Conservation (phyloP, 1,284 basidiomycete genomes). For the Sporisorium graminicola region DNA sequence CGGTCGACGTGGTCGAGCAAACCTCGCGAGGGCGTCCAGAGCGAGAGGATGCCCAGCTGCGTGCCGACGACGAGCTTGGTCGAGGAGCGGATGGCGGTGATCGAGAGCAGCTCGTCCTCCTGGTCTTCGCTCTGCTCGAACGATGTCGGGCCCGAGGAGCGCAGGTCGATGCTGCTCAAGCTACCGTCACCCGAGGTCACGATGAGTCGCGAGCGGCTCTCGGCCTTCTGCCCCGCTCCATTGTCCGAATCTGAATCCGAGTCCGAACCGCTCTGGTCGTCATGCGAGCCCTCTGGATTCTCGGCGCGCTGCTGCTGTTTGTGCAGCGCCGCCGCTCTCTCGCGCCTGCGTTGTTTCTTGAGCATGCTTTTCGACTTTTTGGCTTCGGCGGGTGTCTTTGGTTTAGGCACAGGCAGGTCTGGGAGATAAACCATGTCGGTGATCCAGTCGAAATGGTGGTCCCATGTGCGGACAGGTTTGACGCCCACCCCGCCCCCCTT, state of each 20-base stretch:
- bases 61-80: slow-evolving; percentile 89
- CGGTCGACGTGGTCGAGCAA: slow-evolving; percentile 94
- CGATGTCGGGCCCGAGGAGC: slow-evolving; percentile 72
- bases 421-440: slow-evolving; percentile 84
- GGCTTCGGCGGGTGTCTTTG: slow-evolving; percentile 20
- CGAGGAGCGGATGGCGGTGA: slow-evolving; percentile 83
- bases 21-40: slow-evolving; percentile 87
- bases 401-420: slow-evolving; percentile 45
- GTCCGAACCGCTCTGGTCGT: not conserved
- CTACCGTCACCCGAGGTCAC: slow-evolving; percentile 83
- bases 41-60: slow-evolving; percentile 87
- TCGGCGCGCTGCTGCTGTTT: not conserved
- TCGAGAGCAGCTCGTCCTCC: slow-evolving; percentile 90
- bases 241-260: slow-evolving; percentile 12
- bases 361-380: slow-evolving; percentile 33
- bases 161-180: slow-evolving; percentile 83
- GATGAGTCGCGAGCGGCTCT: slow-evolving; percentile 53
- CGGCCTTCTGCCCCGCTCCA: not conserved
- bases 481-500: slow-evolving; percentile 64
- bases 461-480: slow-evolving; percentile 76
- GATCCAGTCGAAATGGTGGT: slow-evolving; percentile 94
- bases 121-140: slow-evolving; percentile 87
- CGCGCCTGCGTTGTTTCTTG: slow-evolving; percentile 26
- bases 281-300: not conserved
- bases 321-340: slow-evolving; percentile 6